These are phyloP conservation scores for Eucalyptus polyanthemos DNA, from an alignment of 345 rosid species.

Conservation along the genomic window DNA sequence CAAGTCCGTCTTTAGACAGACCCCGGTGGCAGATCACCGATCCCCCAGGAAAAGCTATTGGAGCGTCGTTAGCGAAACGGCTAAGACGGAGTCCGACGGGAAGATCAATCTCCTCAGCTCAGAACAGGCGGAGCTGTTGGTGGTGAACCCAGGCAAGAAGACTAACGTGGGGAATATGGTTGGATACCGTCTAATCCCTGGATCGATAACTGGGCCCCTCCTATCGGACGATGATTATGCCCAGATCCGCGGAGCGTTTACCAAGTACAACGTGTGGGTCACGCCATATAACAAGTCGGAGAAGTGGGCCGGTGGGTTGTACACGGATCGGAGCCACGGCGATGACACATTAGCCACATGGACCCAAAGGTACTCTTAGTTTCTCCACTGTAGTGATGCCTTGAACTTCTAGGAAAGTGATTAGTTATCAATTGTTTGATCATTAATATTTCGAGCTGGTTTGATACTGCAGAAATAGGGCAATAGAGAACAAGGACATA, in stretches of 20 bases:
- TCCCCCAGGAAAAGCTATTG: constrained; percentile 64
- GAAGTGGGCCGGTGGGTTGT: constrained; percentile 80
- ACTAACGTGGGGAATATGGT: constrained; percentile 50
- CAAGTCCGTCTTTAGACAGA: constrained; percentile 36
- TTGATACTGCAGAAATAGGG: constrained; percentile 35
- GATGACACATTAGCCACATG: constrained; percentile 66
- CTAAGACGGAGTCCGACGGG: constrained; percentile 56
- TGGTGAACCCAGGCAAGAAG: constrained; percentile 50
- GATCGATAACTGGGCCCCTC: constrained; percentile 29
- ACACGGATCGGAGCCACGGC: constrained; percentile 55
- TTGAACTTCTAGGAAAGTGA: neutral
- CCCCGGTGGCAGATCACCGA: constrained; percentile 1
- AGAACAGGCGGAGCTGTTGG: constrained; percentile 41
- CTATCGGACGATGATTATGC: constrained; percentile 54
- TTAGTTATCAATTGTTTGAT: neutral
- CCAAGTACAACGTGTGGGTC: constrained; percentile 60
- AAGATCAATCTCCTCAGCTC: constrained; percentile 25
- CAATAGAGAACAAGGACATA: constrained; percentile 56
- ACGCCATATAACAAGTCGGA: constrained; percentile 73
- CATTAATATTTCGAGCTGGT: neutral
- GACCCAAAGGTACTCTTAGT: constrained; percentile 37
- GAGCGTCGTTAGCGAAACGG: constrained; percentile 51
- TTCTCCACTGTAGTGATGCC: no score
- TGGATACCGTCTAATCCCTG: constrained; percentile 59
- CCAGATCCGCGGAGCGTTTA: constrained; percentile 47